Conservation (phyloP, 805 yeast species). For the Yarrowia phangngaensis region DNA sequence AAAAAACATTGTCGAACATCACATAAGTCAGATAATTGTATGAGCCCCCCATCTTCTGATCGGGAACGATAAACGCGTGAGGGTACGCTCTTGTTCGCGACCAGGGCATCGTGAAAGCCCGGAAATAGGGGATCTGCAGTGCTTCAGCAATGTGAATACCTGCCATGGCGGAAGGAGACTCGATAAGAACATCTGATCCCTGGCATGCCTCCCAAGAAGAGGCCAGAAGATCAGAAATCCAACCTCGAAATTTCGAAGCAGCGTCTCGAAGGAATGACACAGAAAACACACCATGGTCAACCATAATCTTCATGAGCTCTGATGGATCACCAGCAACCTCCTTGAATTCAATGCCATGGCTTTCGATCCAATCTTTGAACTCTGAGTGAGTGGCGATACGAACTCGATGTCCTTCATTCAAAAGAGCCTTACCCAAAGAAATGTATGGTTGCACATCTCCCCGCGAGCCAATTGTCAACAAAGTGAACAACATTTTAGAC, state of each 20-base stretch:
- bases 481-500: slow-evolving; percentile 49
- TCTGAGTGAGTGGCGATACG: slow-evolving; percentile 83
- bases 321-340: slow-evolving; percentile 91
- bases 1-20: slow-evolving; percentile 84
- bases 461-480: slow-evolving; percentile 87
- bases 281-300: slow-evolving; percentile 81
- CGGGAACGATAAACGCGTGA: slow-evolving; percentile 93
- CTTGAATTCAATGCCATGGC: slow-evolving; percentile 63
- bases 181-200: slow-evolving; percentile 73
- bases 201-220: slow-evolving; percentile 88
- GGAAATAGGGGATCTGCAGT: slow-evolving; percentile 77
- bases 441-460: slow-evolving; percentile 98
- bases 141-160: slow-evolving; percentile 96
- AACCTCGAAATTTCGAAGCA: slow-evolving; percentile 65
- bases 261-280: slow-evolving; percentile 83
- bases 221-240: slow-evolving; percentile 71
- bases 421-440: slow-evolving; percentile 76
- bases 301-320: slow-evolving; percentile 88
- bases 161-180: slow-evolving; percentile 95
- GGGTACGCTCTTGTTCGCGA: slow-evolving; percentile 93
- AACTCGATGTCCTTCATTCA: slow-evolving; percentile 77
- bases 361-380: slow-evolving; percentile 68
- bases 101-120: slow-evolving; percentile 99
- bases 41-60: slow-evolving; percentile 86
- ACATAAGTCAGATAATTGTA: slow-evolving; percentile 91